Percentiles rank a stretch among this genome's conserved stretches.
Evolutionary conservation across 495 filamentous ascomycete genomes (phyloP).

Genomic region (Delitschia confertaspora): DNA sequence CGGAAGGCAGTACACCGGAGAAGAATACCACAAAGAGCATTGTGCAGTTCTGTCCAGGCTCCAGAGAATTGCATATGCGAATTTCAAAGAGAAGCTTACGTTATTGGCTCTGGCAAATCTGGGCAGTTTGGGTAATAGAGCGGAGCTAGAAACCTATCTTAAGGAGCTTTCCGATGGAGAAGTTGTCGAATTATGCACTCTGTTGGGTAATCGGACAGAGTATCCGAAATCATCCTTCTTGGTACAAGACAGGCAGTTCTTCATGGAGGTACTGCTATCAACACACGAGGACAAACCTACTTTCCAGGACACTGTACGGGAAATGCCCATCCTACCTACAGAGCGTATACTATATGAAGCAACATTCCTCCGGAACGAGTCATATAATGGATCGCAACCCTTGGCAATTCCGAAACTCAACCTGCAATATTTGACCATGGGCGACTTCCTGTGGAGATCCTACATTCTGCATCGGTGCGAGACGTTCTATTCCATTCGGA

Average conservation of each 20-base stretch:
- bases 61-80: constrained; percentile 70
- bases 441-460: constrained; percentile 91
- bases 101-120: constrained; percentile 90
- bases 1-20: constrained; percentile 60
- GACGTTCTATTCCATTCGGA: constrained; percentile 87
- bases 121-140: constrained; percentile 69
- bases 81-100: constrained; percentile 83
- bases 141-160: constrained; percentile 71
- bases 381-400: constrained; percentile 80
- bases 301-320: constrained; percentile 69
- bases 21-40: constrained; percentile 71
- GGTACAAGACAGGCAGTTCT: constrained; percentile 54
- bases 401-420: constrained; percentile 92
- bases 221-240: constrained; percentile 68
- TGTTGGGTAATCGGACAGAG: constrained; percentile 66
- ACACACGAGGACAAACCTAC: constrained; percentile 67
- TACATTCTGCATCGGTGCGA: constrained; percentile 84
- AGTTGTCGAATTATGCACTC: constrained; percentile 54
- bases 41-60: constrained; percentile 66
- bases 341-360: constrained; percentile 75
- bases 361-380: constrained; percentile 73
- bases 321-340: constrained; percentile 69
- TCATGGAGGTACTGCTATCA: constrained; percentile 68
- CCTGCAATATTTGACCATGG: constrained; percentile 87
- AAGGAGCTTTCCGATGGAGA: constrained; percentile 63